Evolutionary conservation across 2,329 filamentous ascomycete species (phyloP).

Genomic region (Fusarium anthophilum): DNA sequence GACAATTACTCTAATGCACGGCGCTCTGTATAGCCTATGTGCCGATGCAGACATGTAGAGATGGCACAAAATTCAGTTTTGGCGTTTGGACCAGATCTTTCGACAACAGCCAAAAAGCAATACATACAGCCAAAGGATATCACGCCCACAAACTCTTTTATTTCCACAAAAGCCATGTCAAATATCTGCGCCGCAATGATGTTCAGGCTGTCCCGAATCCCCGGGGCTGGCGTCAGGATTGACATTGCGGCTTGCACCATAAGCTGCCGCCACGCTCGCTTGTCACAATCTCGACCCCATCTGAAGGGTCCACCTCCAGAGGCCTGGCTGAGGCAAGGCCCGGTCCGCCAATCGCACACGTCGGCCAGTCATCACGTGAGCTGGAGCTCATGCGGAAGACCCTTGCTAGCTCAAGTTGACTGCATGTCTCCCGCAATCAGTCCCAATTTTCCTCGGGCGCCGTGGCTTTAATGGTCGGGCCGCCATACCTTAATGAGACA

Average conservation of each 20-base stretch:
- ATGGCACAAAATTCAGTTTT: background rate
- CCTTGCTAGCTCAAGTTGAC: constrained; percentile 45
- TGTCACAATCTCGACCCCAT: constrained; percentile 33
- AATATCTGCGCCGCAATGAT: background rate
- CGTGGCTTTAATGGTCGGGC: constrained; percentile 32
- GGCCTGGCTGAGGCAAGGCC: constrained; percentile 44
- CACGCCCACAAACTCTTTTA: constrained; percentile 33
- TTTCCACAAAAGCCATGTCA: background rate
- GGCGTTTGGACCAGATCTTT: background rate
- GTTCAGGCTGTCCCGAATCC: constrained; percentile 19
- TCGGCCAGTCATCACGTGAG: constrained; percentile 49
- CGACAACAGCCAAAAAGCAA: constrained; percentile 4
- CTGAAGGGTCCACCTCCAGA: constrained; percentile 32
- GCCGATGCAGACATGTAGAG: background rate
- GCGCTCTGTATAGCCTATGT: background rate
- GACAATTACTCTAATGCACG: background rate
- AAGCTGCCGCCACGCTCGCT: constrained; percentile 25
- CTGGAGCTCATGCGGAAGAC: constrained; percentile 46
- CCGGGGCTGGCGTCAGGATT: constrained; percentile 36
- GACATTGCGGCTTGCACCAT: constrained; percentile 25
- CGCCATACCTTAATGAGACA: constrained; percentile 37
- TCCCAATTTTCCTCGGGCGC: constrained; percentile 43
- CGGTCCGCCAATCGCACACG: constrained; percentile 53
- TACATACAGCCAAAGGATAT: constrained; percentile 20
- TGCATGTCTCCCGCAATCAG: constrained; percentile 47